Base-by-base conservation (phyloP, 495 filamentous ascomycete species). In the Hypoxylon crocopeplum region DNA sequence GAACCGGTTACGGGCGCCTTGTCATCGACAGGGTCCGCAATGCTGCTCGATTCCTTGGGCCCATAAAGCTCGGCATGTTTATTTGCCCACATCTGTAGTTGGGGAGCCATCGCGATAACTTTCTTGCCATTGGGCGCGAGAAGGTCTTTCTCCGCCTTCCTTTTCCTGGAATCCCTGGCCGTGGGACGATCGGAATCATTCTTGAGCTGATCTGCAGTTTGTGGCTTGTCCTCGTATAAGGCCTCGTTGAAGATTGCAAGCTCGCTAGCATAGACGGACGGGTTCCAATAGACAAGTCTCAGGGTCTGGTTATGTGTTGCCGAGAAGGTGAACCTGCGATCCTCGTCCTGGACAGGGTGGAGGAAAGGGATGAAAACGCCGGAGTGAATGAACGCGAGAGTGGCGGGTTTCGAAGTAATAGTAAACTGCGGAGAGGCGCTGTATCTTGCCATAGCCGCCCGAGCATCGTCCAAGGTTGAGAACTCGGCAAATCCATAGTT, bases 401-500 rank as follows among this genome's bases (percentile, higher is more conserved):
- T 75, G 24, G 93, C 88, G 0, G 86, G 85, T 57, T 84, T 88
- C 1, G 90, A 93, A 0, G 88, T 84, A 47, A 97, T 92, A 4
- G 91, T 93, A 61, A 96, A 96, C 59, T 88, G 91, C 5, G 91
- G 85, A 37, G 88, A 85, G 1, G 86, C 88, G 12, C 86, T 84
- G 61, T 88, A 88, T 55, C 92, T 89, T 3, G 79, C 76, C 52
- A 94, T 72, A 2, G 92, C 92, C 27, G 85, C 88, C 74, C 86
- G 83, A 1, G 92, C 91, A 71, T 96, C 92, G 74, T 91, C 72
- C 33, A 80, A 61, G 0, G 72, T 89, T n/a, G 82, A 85, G 67
- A 93, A 97, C 69, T 97, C 92, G 17, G 89, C 92, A 68, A 97
- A 97, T 0, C 92, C 92, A 64, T 90, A 96, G 40, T 87, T 84